Percentiles rank a stretch among this genome's conserved stretches.
Conservation (phyloP, 129 eudicot genomes). For the Saussurea involucrata region DNA sequence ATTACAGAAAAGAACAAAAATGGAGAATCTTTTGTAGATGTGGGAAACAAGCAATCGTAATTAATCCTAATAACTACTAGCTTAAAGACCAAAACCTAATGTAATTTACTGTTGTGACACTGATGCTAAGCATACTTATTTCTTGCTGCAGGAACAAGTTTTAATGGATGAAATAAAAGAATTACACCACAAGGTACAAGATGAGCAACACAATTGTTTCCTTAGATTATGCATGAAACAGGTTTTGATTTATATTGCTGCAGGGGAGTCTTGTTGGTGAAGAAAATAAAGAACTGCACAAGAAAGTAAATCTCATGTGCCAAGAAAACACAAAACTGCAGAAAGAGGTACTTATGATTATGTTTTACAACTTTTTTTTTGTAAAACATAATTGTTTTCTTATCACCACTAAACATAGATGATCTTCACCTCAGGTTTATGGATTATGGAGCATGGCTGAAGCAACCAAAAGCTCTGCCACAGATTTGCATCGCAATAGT, state of each 20-base stretch:
- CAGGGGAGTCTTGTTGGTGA: slow-evolving; percentile 64
- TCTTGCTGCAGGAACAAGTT: slow-evolving; percentile 51
- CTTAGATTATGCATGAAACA: background rate
- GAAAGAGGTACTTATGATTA: slow-evolving; percentile 69
- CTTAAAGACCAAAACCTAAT: background rate
- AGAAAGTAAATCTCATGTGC: slow-evolving; percentile 38
- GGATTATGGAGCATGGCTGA: slow-evolving; percentile 30
- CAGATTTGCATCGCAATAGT: slow-evolving; percentile 17
- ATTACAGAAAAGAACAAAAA: no score
- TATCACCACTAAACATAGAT: background rate
- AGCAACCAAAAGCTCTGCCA: slow-evolving; percentile 19
- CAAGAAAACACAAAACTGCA: slow-evolving; percentile 62
- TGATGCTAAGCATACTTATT: slow-evolving; percentile 16
- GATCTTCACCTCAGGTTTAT: slow-evolving; percentile 47
- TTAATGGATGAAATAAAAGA: slow-evolving; percentile 53
- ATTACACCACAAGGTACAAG: slow-evolving; percentile 46
- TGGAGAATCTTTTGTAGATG: background rate
- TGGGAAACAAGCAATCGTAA: background rate
- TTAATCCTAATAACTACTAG: background rate
- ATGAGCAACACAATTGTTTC: background rate
- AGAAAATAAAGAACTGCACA: slow-evolving; percentile 64
- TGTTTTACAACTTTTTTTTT: background rate
- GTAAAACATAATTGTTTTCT: background rate
- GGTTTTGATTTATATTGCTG: slow-evolving; percentile 7
- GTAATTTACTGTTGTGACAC: background rate